Evolutionary conservation across 2,329 filamentous ascomycete species (phyloP), one percentile per base, ranked within the genome.

Genomic region (Didymella exigua): DNA sequence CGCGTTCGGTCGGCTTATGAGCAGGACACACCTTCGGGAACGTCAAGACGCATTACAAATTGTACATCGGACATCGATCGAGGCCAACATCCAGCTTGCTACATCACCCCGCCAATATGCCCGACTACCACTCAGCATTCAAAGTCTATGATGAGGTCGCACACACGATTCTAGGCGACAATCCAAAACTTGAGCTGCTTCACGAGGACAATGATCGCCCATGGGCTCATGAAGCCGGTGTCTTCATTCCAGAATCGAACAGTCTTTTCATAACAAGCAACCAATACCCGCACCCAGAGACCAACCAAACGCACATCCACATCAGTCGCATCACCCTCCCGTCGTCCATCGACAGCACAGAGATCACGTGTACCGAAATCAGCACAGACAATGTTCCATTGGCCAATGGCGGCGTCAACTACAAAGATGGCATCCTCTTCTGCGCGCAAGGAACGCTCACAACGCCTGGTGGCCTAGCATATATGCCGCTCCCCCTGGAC

Each of bases 201-300:
- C 38, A 58, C 4, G 59, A 63, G 19, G 46, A 59, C 9, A 31
- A 91, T 91, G 89, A 88, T 90, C 79, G 91, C 88, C 76, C 79
- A 0, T 82, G 82, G 46, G 80, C 80, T 1, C 81, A 83, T 56
- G 81, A 83, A 65, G 81, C 80, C 0, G 65, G 75, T 18, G 62
- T 77, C 33, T 78, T 69, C 62, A 66, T 76, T 8, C 61, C 68
- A 2, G 46, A 57, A 4, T 69, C 61, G 3, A 68, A 73, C 37
- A 62, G 62, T 2, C 58, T 78, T 9, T 78, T 70, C 61, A 69
- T 78, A 50, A 78, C 76, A 2, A 75, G 74, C 60, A 78, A 77
- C 45, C 69, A 63, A 43, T 66, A 61, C 18, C 40, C 31, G 2
- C 56, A 63, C 56, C 50, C 31, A 26, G 14, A 58, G 48, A 46